These are phyloP conservation scores for Aspergillus costaricaensis DNA, from an alignment of 2,329 filamentous ascomycete species.

Conservation along the genomic window DNA sequence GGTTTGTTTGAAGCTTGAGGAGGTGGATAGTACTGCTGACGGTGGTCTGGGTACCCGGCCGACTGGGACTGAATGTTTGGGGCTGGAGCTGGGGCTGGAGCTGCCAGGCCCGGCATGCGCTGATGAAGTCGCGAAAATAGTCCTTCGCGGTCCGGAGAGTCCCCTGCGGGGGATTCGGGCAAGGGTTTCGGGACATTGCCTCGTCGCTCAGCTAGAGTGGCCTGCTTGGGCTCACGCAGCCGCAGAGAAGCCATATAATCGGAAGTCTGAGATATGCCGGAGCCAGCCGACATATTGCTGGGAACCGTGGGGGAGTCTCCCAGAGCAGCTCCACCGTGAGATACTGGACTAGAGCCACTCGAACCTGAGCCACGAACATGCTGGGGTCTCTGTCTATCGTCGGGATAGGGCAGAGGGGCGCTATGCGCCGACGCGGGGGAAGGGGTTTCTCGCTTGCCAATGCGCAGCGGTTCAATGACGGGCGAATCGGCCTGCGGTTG, in stretches of 20 bases:
- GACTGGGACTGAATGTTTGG: conserved; percentile 27
- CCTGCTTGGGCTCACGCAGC: conserved; percentile 53
- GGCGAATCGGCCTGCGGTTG: conserved; percentile 63
- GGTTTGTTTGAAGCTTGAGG: conserved; percentile 38
- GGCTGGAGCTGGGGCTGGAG: conserved; percentile 27
- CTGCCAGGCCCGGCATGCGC: conserved; percentile 41
- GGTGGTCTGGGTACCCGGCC: conserved; percentile 55
- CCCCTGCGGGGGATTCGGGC: conserved; percentile 77
- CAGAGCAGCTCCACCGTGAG: conserved; percentile 24
- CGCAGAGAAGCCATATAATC: conserved; percentile 46
- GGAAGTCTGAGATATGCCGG: conserved; percentile 31
- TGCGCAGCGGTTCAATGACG: conserved; percentile 79
- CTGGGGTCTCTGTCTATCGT: conserved; percentile 56
- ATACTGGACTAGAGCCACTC: conserved; percentile 32
- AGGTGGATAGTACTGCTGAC: conserved; percentile 66
- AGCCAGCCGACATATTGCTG: conserved; percentile 29
- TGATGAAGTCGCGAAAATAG: conserved; percentile 69
- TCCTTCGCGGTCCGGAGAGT: conserved; percentile 73
- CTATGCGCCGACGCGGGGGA: conserved; percentile 52
- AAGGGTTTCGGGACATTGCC: conserved; percentile 75
- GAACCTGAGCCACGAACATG: conserved; percentile 36
- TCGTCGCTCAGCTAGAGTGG: conserved; percentile 75
- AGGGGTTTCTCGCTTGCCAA: conserved; percentile 75
- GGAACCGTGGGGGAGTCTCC: conserved; percentile 24
- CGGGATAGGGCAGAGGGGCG: conserved; percentile 70